Base-by-base conservation (phyloP, 192 early-diverging fungal genomes). In the Borealophlyctis nickersoniae region DNA sequence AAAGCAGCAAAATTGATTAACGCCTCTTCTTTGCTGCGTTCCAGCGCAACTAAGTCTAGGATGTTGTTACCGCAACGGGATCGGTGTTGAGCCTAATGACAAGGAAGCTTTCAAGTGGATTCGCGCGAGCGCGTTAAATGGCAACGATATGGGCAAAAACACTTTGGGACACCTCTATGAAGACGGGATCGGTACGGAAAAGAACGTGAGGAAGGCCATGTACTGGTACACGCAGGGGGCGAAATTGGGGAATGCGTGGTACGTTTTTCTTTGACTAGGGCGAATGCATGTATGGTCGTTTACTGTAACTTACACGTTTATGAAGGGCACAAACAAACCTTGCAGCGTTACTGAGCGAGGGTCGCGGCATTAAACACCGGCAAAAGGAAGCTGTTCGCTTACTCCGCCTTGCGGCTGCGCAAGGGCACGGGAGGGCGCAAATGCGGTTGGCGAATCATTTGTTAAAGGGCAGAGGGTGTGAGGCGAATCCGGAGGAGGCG, bases 151-250 rank as follows among this genome's bases (percentile, higher is more conserved):
- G 2, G 91, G 88, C 24, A 87, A 91, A 60, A 91, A 90, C 60
- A 89, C 88, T 13, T 78, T 94, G 29, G 92, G 91, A 2, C 87
- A 86, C 60, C 78, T 91, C 33, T 92, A 90, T 57, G 89, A 92
- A 60, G 88, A 91, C 56, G 92, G 91, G 2, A 71, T 88, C 2
- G 92, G 91, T 22, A 74, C 75, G 11, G 63, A 79, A 32, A 77
- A 75, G 65, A 78, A 88, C 69, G 54, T 80, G 7, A 75, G 76
- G 33, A 73, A 82, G 63, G 90, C 90, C 5, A 80, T 85, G 0
- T 70, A 83, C 56, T 92, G 88, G 89, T 94, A 94, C 61, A 65
- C 72, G n/a, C 72, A 78, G 49, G 75, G 82, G n/a, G 85, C 88
- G 2, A 72, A 82, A 49, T 80, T 88, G 65, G 83, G 86, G 56